phyloP scores from a whole-genome alignment of 2,329 filamentous ascomycete species.

The Byssochlamys sp. region DNA sequence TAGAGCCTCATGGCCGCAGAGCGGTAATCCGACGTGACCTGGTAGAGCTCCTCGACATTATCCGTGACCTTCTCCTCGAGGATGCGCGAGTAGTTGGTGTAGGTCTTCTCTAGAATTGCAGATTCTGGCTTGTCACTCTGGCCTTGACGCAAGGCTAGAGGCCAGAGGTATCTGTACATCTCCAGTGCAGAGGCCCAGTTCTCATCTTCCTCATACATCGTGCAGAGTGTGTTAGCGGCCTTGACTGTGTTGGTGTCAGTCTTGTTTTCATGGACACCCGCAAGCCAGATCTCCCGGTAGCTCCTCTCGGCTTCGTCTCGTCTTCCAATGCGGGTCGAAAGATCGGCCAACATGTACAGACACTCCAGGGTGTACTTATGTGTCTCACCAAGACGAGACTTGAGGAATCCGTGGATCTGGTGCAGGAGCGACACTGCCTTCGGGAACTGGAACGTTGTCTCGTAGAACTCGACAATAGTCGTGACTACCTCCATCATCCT shows the following conservation, averaged over 20 bases:
- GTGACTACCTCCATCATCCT: constrained; percentile 24
- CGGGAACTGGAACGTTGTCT: constrained; percentile 28
- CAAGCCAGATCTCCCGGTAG: constrained; percentile 38
- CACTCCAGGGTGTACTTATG: constrained; percentile 40
- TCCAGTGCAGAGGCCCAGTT: constrained; percentile 39
- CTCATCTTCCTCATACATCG: constrained; percentile 36
- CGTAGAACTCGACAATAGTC: constrained; percentile 28
- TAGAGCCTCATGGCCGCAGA: constrained; percentile 36
- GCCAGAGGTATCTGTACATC: constrained; percentile 41
- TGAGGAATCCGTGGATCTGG: constrained; percentile 24
- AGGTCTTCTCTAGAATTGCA: constrained; percentile 38
- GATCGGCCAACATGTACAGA: constrained; percentile 39
- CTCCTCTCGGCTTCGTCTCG: constrained; percentile 26
- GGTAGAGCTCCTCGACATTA: constrained; percentile 37
- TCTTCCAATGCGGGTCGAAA: constrained; percentile 36
- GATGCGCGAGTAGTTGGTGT: constrained; percentile 40
- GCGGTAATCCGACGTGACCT: constrained; percentile 42
- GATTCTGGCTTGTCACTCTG: constrained; percentile 34
- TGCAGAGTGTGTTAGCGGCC: constrained; percentile 37
- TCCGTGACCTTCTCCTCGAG: constrained; percentile 36
- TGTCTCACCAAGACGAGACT: constrained; percentile 21
- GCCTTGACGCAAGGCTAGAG: constrained; percentile 36
- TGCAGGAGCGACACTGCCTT: constrained; percentile 22
- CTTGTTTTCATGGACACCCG: constrained; percentile 20
- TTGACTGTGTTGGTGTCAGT: constrained; percentile 35